Evolutionary conservation across 106 monocot species (phyloP).

Genomic region (Vanilla planifolia): DNA sequence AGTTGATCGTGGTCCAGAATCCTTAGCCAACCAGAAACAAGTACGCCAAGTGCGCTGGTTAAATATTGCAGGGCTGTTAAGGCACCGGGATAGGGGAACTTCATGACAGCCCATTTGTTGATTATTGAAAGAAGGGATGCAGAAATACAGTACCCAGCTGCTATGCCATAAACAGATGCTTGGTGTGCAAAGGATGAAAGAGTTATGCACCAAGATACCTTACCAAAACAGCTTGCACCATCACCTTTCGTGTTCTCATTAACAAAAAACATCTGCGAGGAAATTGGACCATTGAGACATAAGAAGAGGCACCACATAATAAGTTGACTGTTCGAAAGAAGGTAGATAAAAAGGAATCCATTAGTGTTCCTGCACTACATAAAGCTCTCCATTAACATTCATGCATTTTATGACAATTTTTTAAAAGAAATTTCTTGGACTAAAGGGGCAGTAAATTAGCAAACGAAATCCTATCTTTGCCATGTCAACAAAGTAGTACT

Average conservation of each 20-base stretch:
- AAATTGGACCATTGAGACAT: too few species aligned
- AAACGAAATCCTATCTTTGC: too few species aligned
- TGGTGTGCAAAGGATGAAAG: slow-evolving; percentile 10
- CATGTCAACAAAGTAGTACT: too few species aligned
- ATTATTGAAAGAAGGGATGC: slow-evolving; percentile 52
- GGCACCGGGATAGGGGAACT: slow-evolving; percentile 57
- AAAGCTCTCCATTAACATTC: too few species aligned
- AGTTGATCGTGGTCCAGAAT: slow-evolving; percentile 32
- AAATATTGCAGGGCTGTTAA: slow-evolving; percentile 46
- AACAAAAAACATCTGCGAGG: not conserved
- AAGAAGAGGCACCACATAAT: too few species aligned
- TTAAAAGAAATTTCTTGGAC: too few species aligned
- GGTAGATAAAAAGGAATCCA: too few species aligned
- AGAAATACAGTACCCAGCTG: slow-evolving; percentile 46
- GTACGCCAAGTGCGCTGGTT: slow-evolving; percentile 39
- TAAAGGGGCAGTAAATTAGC: too few species aligned
- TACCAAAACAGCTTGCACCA: not conserved
- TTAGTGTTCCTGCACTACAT: too few species aligned
- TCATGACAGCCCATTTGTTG: slow-evolving; percentile 61
- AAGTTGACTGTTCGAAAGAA: too few species aligned
- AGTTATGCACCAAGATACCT: not conserved
- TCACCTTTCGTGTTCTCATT: not conserved
- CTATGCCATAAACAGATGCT: slow-evolving; percentile 38
- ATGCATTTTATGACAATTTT: too few species aligned
- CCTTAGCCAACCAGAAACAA: slow-evolving; percentile 27